Evolutionary conservation across 495 filamentous ascomycete genomes (phyloP).

Genomic region (Tricharina praecox): DNA sequence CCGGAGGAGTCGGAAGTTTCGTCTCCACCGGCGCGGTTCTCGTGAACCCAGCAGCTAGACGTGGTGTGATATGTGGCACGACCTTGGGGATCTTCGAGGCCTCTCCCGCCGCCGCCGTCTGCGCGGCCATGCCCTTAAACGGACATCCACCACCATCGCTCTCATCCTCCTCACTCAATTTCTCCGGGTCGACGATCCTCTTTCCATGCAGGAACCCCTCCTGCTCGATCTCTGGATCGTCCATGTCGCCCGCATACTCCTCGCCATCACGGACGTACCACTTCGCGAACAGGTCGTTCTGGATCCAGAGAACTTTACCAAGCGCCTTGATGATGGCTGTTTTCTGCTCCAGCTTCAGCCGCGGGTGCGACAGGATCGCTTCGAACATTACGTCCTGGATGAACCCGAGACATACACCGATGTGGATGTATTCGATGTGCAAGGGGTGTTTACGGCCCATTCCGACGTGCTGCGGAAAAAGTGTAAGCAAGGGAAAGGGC

Average conservation of each 20-base stretch:
- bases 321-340: conserved; percentile 49
- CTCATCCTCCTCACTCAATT: no score
- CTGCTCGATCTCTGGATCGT: conserved; percentile 40
- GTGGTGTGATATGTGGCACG: no score
- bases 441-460: conserved; percentile 45
- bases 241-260: conserved; percentile 46
- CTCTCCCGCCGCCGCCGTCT: no score
- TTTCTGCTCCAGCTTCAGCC: conserved; percentile 44
- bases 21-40: no score
- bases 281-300: conserved; percentile 53
- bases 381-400: conserved; percentile 60
- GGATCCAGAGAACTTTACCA: conserved; percentile 37
- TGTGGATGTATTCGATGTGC: conserved; percentile 62
- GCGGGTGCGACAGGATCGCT: conserved; percentile 53
- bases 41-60: no score
- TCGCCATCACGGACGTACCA: conserved; percentile 59
- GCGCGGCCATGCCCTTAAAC: no score
- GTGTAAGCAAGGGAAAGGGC: neutral
- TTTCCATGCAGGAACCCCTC: no score
- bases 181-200: no score
- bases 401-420: conserved; percentile 47
- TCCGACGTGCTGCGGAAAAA: conserved; percentile 25
- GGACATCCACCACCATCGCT: no score
- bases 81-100: no score
- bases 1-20: no score